Evolutionary conservation across 2,329 filamentous ascomycete genomes (phyloP).

Genomic region (Tolypocladium ophioglossoides): DNA sequence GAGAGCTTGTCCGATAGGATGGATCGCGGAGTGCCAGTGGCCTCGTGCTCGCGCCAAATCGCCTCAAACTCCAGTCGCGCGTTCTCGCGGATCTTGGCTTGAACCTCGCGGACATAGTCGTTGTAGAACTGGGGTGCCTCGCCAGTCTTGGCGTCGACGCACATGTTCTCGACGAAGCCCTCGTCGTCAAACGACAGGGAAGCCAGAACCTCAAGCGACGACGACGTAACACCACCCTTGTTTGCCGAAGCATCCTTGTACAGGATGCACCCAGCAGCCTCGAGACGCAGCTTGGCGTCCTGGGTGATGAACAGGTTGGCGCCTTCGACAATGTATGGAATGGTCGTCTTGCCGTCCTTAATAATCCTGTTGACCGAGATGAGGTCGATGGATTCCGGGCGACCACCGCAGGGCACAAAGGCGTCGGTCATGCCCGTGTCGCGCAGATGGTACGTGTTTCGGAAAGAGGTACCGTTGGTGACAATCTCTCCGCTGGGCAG

Average conservation of each 20-base stretch:
- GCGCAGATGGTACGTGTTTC: conserved; percentile 93
- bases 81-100: conserved; percentile 83
- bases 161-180: conserved; percentile 90
- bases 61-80: conserved; percentile 93
- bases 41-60: conserved; percentile 89
- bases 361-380: conserved; percentile 81
- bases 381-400: conserved; percentile 92
- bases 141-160: conserved; percentile 56
- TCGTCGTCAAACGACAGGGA: conserved; percentile 89
- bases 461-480: conserved; percentile 87
- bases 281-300: conserved; percentile 89
- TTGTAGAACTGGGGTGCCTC: conserved; percentile 84
- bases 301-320: conserved; percentile 99
- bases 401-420: conserved; percentile 93
- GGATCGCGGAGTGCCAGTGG: conserved; percentile 68
- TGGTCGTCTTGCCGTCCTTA: conserved; percentile 71
- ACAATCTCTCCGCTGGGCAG: conserved; percentile 80
- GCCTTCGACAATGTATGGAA: conserved; percentile 95
- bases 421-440: conserved; percentile 66
- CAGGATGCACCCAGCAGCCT: conserved; percentile 87
- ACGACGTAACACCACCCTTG: conserved; percentile 97
- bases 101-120: conserved; percentile 83
- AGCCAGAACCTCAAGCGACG: conserved; percentile 89
- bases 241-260: conserved; percentile 98
- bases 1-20: conserved; percentile 88